Percentiles rank a stretch among this genome's conserved stretches.
These are phyloP conservation scores for Chloris gayana DNA, from an alignment of 176 grass and related monocot species.

Conservation along the genomic window DNA sequence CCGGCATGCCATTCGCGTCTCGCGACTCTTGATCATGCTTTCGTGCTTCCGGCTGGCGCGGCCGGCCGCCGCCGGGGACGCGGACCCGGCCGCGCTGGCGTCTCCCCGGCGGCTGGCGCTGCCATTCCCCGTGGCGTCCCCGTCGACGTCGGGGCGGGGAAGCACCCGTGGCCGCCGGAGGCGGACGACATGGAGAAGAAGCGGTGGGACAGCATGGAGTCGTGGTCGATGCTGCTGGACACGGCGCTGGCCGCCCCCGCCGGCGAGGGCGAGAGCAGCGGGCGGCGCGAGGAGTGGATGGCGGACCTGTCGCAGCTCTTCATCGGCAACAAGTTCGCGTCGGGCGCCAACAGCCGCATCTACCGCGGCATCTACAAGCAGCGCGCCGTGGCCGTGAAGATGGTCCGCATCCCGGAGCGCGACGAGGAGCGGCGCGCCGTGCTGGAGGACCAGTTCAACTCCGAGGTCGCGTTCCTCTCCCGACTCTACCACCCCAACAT, in stretches of 20 bases:
- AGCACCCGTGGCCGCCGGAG: constrained; percentile 44
- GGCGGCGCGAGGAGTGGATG: constrained; percentile 90
- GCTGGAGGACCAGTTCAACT: constrained; percentile 95
- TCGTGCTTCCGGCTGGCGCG: constrained; percentile 59
- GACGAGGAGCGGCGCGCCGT: constrained; percentile 68
- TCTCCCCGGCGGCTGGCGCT: constrained; percentile 25
- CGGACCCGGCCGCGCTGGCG: constrained; percentile 28
- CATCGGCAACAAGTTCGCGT: constrained; percentile 96
- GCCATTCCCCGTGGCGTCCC: constrained; percentile 38
- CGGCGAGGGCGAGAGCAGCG: constrained; percentile 41
- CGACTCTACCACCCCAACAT: constrained; percentile 94
- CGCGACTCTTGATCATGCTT: constrained; percentile 48
- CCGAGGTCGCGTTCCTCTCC: constrained; percentile 89
- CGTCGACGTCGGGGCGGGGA: constrained; percentile 41
- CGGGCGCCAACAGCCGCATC: constrained; percentile 93
- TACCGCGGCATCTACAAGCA: constrained; percentile 98
- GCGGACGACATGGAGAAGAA: constrained; percentile 98
- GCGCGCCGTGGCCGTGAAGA: constrained; percentile 87
- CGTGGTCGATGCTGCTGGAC: constrained; percentile 97
- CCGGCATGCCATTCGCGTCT: constrained; percentile 1
- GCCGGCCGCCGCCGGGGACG: constrained; percentile 35
- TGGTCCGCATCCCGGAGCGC: constrained; percentile 95
- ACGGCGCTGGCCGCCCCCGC: constrained; percentile 22
- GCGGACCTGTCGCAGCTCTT: constrained; percentile 94
- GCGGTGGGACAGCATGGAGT: constrained; percentile 97